These are phyloP conservation scores for Aspergillus niger DNA, from an alignment of 2,329 filamentous ascomycete genomes.

Conservation along the genomic window DNA sequence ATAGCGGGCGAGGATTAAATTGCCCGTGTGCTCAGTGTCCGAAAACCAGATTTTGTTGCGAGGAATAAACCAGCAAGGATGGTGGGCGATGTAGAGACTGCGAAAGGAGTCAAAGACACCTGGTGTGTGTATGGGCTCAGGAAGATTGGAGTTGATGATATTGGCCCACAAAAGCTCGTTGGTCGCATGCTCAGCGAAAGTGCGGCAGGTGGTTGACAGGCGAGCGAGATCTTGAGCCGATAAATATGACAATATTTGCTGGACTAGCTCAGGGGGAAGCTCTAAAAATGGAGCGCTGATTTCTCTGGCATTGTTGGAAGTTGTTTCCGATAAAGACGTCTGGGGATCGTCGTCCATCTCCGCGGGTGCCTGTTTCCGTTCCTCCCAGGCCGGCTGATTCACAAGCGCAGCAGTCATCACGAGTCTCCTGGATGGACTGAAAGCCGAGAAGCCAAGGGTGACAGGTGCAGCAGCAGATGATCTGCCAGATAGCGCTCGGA, in stretches of 20 bases:
- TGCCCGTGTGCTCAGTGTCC: constrained; percentile 71
- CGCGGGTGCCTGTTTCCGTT: constrained; percentile 6
- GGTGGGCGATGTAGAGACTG: constrained; percentile 71
- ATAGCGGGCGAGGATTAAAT: constrained; percentile 75
- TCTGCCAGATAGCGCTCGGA: background rate
- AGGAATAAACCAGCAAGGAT: constrained; percentile 82
- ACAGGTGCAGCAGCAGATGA: background rate
- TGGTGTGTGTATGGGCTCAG: constrained; percentile 57
- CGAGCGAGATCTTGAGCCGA: constrained; percentile 63
- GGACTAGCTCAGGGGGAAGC: constrained; percentile 75
- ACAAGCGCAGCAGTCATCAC: constrained; percentile 16
- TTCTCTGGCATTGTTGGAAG: background rate
- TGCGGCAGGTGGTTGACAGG: constrained; percentile 63
- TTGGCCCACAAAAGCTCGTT: constrained; percentile 73
- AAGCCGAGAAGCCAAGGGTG: background rate
- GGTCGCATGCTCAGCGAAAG: constrained; percentile 60
- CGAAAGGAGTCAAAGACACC: constrained; percentile 66
- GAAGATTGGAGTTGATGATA: constrained; percentile 69
- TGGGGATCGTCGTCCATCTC: constrained; percentile 2
- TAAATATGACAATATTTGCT: constrained; percentile 69
- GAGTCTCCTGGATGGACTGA: background rate
- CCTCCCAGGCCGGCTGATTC: constrained; percentile 13
- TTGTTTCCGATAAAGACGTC: constrained; percentile 1
- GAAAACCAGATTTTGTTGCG: constrained; percentile 83
- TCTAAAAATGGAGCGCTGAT: constrained; percentile 30